A percentile compares a stretch with the other conserved stretches of the same genome.
These are phyloP conservation scores for Ophiostoma montium DNA, from an alignment of 2,329 filamentous ascomycete genomes.

Conservation along the genomic window DNA sequence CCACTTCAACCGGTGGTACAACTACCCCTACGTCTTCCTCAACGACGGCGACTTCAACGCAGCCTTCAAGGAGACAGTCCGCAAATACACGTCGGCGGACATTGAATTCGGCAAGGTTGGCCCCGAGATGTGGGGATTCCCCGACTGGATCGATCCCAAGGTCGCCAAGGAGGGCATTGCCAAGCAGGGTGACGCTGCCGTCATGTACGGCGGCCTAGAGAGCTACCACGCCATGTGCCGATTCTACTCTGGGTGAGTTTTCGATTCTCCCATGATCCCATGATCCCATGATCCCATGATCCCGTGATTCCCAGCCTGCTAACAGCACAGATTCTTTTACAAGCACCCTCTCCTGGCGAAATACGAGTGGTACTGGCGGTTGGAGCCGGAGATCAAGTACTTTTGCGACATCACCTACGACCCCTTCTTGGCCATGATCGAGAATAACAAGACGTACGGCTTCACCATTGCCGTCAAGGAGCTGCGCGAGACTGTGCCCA, in stretches of 20 bases:
- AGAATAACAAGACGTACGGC: conserved; percentile 91
- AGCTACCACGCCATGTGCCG: conserved; percentile 99
- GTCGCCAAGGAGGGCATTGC: conserved; percentile 91
- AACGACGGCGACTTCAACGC: conserved; percentile 97
- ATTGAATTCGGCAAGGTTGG: conserved; percentile 95
- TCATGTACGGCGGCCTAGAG: conserved; percentile 99
- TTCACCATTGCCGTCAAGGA: conserved; percentile 99
- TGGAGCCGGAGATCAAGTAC: conserved; percentile 99
- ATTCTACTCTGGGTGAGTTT: conserved; percentile 84
- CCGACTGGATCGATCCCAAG: conserved; percentile 89
- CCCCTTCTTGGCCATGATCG: conserved; percentile 89
- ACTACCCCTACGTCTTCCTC: conserved; percentile 96
- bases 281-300: background rate
- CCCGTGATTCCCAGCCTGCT: background rate
- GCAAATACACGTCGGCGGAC: conserved; percentile 73
- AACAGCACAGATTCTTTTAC: conserved; percentile 63
- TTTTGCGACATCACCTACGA: conserved; percentile 99
- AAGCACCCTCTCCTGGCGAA: conserved; percentile 89
- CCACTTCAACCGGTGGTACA: conserved; percentile 97
- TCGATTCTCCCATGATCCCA: background rate
- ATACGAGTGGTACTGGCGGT: conserved; percentile 99
- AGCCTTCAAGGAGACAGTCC: conserved; percentile 75
- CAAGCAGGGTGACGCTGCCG: conserved; percentile 90
- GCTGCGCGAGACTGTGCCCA: conserved; percentile 90
- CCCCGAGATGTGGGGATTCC: conserved; percentile 85